Percentiles rank a stretch among this genome's conserved stretches.
These are phyloP conservation scores for Besnoitia besnoiti DNA, from an alignment of 169 alveolate genomes.

Conservation along the genomic window DNA sequence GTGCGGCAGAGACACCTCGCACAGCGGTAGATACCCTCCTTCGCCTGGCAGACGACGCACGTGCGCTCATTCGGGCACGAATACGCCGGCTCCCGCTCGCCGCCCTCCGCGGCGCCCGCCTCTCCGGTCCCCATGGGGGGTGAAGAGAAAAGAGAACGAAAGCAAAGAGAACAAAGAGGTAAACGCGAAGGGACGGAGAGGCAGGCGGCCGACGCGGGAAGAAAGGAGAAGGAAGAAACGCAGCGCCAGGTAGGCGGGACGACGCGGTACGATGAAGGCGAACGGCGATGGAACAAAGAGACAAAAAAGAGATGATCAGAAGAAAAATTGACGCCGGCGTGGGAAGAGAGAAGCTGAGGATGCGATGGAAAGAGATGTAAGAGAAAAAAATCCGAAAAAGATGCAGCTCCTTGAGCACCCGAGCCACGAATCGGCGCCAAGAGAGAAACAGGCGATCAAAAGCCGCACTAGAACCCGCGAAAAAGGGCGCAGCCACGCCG, in stretches of 20 bases:
- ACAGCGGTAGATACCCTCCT: constrained; percentile 39
- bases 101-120: neutral
- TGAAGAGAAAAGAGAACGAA: neutral
- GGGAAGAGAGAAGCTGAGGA: neutral
- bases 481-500: too few relatives aligned
- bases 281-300: neutral
- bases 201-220: neutral
- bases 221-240: neutral
- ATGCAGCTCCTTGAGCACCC: too few relatives aligned
- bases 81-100: neutral
- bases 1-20: constrained; percentile 10
- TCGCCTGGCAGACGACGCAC: neutral
- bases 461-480: too few relatives aligned
- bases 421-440: too few relatives aligned
- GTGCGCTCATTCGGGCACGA: neutral
- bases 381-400: neutral
- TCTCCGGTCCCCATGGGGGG: neutral
- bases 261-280: too few relatives aligned
- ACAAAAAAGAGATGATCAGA: neutral
- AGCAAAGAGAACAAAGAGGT: neutral
- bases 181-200: neutral
- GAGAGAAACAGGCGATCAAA: too few relatives aligned
- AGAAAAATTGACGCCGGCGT: neutral
- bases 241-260: neutral
- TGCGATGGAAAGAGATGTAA: neutral